Percentiles rank a stretch among this genome's conserved stretches.
Evolutionary conservation across 2,329 filamentous ascomycete species (phyloP).

Genomic region (Phyllosticta citribraziliensis): DNA sequence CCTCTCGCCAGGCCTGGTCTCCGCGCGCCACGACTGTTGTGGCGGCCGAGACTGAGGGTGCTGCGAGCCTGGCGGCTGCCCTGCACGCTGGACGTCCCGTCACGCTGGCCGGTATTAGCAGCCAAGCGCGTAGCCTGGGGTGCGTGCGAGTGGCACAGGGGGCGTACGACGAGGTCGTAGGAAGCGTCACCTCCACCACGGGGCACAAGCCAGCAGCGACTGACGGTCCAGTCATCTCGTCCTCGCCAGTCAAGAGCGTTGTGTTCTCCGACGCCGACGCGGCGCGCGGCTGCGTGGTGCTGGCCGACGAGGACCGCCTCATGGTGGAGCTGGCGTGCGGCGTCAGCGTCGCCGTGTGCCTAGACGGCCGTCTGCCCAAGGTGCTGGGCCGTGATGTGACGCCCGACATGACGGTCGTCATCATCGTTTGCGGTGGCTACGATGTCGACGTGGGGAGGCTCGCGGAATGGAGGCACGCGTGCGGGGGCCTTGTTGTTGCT

Average conservation of each 20-base stretch:
- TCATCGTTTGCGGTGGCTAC: slow-evolving; percentile 69
- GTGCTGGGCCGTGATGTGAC: slow-evolving; percentile 85
- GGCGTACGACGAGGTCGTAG: neutral
- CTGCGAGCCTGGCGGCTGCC: slow-evolving; percentile 58
- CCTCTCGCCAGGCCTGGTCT: neutral
- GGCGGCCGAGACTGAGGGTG: slow-evolving; percentile 67
- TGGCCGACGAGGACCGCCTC: slow-evolving; percentile 72
- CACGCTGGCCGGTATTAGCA: slow-evolving; percentile 61
- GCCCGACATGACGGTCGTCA: slow-evolving; percentile 68
- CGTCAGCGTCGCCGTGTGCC: slow-evolving; percentile 55
- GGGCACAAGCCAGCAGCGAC: neutral
- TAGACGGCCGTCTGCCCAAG: slow-evolving; percentile 49
- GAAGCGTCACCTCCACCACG: neutral
- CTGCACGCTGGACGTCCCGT: slow-evolving; percentile 47
- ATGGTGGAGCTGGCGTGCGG: slow-evolving; percentile 82
- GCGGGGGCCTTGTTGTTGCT: slow-evolving; percentile 29
- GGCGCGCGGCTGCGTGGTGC: slow-evolving; percentile 62
- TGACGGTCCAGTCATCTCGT: neutral
- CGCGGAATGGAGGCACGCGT: slow-evolving; percentile 69
- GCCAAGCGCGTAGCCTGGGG: slow-evolving; percentile 64
- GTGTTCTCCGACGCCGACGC: slow-evolving; percentile 70
- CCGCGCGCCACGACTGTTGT: slow-evolving; percentile 38
- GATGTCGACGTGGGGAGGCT: slow-evolving; percentile 54
- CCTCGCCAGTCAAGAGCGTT: slow-evolving; percentile 43
- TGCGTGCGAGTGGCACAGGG: slow-evolving; percentile 55